Percentiles rank a stretch among this genome's conserved stretches.
phyloP scores from a whole-genome alignment of 495 filamentous ascomycete species.

The Aspergillus ellipticus region DNA sequence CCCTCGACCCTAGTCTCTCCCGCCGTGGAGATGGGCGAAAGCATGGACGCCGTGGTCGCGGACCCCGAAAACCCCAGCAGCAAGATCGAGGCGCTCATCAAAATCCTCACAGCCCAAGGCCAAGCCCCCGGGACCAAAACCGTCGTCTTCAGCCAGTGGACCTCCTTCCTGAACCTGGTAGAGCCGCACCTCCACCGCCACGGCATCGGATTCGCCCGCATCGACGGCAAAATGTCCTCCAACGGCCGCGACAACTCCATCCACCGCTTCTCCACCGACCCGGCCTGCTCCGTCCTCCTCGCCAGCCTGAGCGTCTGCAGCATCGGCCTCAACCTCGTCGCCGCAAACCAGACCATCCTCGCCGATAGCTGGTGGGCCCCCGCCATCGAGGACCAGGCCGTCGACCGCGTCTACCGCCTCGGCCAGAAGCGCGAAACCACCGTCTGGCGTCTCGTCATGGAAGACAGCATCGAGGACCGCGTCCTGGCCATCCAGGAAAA shows the following conservation, averaged over 20 bases:
- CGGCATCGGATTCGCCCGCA: constrained; percentile 63
- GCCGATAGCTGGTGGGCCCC: constrained; percentile 91
- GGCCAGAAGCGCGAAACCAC: constrained; percentile 76
- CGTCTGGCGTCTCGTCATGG: constrained; percentile 80
- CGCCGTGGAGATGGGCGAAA: constrained; percentile 50
- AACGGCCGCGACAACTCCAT: constrained; percentile 67
- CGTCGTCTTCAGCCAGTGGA: constrained; percentile 93
- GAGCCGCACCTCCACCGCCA: constrained; percentile 62
- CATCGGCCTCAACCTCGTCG: constrained; percentile 85
- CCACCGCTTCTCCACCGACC: constrained; percentile 59
- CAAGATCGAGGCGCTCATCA: constrained; percentile 79
- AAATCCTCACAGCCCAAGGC: constrained; percentile 69
- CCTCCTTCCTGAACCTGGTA: constrained; percentile 78
- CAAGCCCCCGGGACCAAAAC: constrained; percentile 71
- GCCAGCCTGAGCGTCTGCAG: constrained; percentile 78
- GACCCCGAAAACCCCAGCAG: constrained; percentile 66
- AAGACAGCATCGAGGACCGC: constrained; percentile 79
- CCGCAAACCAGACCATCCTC: constrained; percentile 83
- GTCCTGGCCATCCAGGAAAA: constrained; percentile 77
- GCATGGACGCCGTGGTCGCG: constrained; percentile 40
- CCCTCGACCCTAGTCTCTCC: constrained; percentile 62
- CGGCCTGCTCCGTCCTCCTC: constrained; percentile 72
- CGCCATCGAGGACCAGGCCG: constrained; percentile 89
- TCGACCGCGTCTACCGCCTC: constrained; percentile 85
- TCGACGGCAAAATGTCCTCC: constrained; percentile 80